A percentile compares a stretch with the other conserved stretches of the same genome.
These are phyloP conservation scores for Aspergillus floridensis DNA, from an alignment of 2,329 filamentous ascomycete genomes.

Conservation along the genomic window DNA sequence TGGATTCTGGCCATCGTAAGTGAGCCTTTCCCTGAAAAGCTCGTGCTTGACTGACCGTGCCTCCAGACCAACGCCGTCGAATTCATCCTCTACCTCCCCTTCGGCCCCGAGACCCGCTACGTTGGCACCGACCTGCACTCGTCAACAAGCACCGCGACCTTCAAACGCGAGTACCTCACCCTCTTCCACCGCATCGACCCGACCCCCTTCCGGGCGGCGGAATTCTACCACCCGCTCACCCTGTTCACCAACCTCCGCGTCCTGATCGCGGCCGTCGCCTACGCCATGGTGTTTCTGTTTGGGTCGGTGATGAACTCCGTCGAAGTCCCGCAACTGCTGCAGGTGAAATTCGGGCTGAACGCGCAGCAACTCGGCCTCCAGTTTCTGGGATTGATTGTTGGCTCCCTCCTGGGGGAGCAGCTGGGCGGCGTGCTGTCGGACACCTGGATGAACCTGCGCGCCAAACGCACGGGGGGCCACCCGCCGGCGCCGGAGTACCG, in stretches of 20 bases:
- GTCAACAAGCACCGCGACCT: not conserved
- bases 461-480: conserved; percentile 32
- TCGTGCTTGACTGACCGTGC: too few species aligned
- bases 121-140: conserved; percentile 24
- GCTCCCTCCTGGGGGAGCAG: conserved; percentile 58
- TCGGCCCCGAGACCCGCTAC: conserved; percentile 57
- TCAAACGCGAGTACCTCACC: conserved; percentile 38
- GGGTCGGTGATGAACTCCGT: conserved; percentile 54
- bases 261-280: conserved; percentile 51
- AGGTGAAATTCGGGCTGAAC: conserved; percentile 56
- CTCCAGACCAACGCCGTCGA: conserved; percentile 54
- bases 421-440: conserved; percentile 56
- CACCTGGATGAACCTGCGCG: conserved; percentile 53
- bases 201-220: conserved; percentile 45
- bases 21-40: too few species aligned
- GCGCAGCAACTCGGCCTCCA: conserved; percentile 59
- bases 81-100: conserved; percentile 55
- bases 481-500: conserved; percentile 52
- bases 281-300: conserved; percentile 59
- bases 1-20: conserved; percentile 54
- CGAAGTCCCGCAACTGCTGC: conserved; percentile 60
- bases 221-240: conserved; percentile 53
- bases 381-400: conserved; percentile 58
- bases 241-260: conserved; percentile 49
- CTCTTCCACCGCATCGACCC: conserved; percentile 51